Conservation (phyloP, 495 filamentous ascomycete species). For the Penicillium verhagenii region DNA sequence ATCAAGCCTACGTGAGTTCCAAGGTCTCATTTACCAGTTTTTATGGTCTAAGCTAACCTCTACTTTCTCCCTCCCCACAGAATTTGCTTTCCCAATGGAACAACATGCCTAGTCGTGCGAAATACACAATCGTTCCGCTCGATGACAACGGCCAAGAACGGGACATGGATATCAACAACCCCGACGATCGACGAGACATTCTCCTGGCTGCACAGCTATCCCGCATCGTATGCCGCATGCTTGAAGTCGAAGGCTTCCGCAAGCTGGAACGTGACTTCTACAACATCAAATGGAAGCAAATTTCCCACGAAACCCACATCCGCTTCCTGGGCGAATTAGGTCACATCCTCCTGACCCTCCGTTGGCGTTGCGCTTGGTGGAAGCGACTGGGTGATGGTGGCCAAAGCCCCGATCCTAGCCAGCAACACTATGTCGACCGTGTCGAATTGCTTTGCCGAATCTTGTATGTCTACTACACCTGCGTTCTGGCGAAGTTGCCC, state of each 20-base stretch:
- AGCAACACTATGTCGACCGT: slow-evolving; percentile 48
- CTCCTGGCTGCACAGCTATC: slow-evolving; percentile 48
- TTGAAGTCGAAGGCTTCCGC: slow-evolving; percentile 52
- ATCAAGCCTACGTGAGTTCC: slow-evolving; percentile 41
- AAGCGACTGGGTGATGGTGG: slow-evolving; percentile 46
- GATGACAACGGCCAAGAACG: slow-evolving; percentile 34
- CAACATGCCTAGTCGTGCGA: slow-evolving; percentile 52
- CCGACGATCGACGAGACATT: slow-evolving; percentile 42
- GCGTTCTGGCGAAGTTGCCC: slow-evolving; percentile 46
- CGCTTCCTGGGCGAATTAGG: slow-evolving; percentile 46
- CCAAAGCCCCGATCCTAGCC: slow-evolving; percentile 39
- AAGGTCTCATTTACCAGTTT: neutral
- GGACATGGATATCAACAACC: slow-evolving; percentile 42
- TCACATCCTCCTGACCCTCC: slow-evolving; percentile 46
- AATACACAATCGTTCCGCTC: slow-evolving; percentile 43
- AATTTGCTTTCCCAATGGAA: slow-evolving; percentile 49
- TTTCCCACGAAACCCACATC: slow-evolving; percentile 43
- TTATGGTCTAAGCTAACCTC: neutral
- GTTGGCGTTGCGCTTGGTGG: slow-evolving; percentile 54
- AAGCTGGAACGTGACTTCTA: slow-evolving; percentile 50
- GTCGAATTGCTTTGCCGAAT: slow-evolving; percentile 49
- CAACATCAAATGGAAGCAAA: slow-evolving; percentile 52
- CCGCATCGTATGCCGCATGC: slow-evolving; percentile 49
- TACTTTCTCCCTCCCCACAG: slow-evolving; percentile 21
- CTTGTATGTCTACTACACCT: slow-evolving; percentile 52